Base-by-base conservation (phyloP, 148 eudicot species). In the Oxyria digyna region DNA sequence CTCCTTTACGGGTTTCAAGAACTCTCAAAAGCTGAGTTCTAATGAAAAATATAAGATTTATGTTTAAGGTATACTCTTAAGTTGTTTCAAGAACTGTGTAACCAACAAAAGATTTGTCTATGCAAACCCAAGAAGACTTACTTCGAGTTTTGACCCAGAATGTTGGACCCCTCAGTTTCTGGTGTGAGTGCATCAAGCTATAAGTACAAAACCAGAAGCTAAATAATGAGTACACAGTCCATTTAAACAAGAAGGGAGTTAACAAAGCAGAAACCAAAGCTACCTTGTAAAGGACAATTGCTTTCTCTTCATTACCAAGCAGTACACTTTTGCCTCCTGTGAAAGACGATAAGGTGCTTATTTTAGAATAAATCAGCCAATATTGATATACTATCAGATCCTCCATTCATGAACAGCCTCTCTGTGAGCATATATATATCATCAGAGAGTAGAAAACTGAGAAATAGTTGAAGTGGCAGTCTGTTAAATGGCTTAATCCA, bases 231-330 rank as follows among this genome's bases (percentile, higher is more conserved):
- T 12, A 15, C 38, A 59, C 18, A 13, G 8, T 29, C 31, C 20
- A 4, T 24, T 45, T 23, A 24, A 54, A 54, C 14, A 54, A 24
- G 62, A 24, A 54, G 62, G 14, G 31, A 57, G 66, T 37, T 26
- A 26, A 17, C 20, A 1, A 37, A n/a, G 13, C 14, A 41, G 17
- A 63, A 63, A 50, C 42, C 41, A 40, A 45, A 78, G 54, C 70
- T 80, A 91, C 99, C 90, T 85, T 83, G 83, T 91, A 95, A 42
- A 91, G 89, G 71, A 95, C 91, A 81, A 95, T 91, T 69, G 97
- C 96, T 71, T 84, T 95, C 74, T 94, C 97, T 6, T 88, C 87
- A 75, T 72, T 77, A 67, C 75, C 54, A 73, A 71, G 73, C 18
- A 72, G 38, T 4, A 71, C 42, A 70, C 67, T 29, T 85, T 83